These are phyloP conservation scores for Mycena vitilis DNA, from an alignment of 768 basidiomycete genomes.

Conservation along the genomic window DNA sequence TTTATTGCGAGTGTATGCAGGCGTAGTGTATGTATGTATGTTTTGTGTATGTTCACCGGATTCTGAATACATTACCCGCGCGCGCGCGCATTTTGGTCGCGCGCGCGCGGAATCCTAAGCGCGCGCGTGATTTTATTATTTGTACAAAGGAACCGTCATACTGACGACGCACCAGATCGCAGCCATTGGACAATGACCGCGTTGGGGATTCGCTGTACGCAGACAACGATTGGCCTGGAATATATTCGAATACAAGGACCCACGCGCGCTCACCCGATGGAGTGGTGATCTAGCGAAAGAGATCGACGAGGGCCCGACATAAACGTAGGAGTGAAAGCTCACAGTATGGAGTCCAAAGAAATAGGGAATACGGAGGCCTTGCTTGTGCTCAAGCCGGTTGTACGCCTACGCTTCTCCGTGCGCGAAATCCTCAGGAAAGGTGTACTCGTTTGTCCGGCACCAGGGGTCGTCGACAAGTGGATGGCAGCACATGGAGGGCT, in stretches of 20 bases:
- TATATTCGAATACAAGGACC: constrained; percentile 11
- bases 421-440: not conserved
- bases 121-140: too few species aligned
- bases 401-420: not conserved
- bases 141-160: too few species aligned
- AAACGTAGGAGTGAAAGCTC: not conserved
- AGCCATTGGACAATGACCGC: not conserved
- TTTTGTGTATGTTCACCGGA: too few species aligned
- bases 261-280: not conserved
- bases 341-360: constrained; percentile 9
- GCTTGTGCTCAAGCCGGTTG: not conserved
- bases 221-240: not conserved
- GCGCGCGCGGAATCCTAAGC: too few species aligned
- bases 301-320: too few species aligned
- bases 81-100: too few species aligned
- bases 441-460: not conserved
- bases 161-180: not conserved
- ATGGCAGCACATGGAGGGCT: constrained; percentile 1
- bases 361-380: not conserved
- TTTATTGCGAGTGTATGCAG: too few species aligned
- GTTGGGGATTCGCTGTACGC: not conserved
- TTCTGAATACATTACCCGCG: too few species aligned
- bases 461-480: not conserved
- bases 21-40: too few species aligned
- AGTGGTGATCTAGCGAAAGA: not conserved